A percentile compares a stretch with the other conserved stretches of the same genome.
These are phyloP conservation scores for Bipolaris bicolor DNA, from an alignment of 2,329 filamentous ascomycete genomes.

Conservation along the genomic window DNA sequence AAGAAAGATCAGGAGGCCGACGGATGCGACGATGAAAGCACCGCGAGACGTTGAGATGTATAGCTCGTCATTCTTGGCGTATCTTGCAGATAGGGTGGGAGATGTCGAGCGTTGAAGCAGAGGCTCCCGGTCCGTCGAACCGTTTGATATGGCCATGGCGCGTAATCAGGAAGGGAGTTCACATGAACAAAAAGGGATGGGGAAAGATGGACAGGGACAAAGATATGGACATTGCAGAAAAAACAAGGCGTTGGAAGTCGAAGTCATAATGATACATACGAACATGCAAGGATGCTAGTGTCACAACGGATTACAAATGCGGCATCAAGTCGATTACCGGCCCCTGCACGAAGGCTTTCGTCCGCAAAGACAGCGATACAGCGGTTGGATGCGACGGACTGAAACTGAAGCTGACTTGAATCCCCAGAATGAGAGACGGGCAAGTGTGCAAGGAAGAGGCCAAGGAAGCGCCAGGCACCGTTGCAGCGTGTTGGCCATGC, in stretches of 20 bases:
- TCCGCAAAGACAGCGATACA: conserved; percentile 9
- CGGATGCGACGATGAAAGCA: conserved; percentile 57
- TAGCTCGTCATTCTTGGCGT: conserved; percentile 26
- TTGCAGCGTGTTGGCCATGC: conserved; percentile 12
- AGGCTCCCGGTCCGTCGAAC: conserved; percentile 33
- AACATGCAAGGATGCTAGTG: conserved; percentile 16
- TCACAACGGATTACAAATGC: conserved; percentile 30
- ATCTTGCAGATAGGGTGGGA: conserved; percentile 25
- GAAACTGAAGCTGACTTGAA: not conserved
- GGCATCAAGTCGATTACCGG: conserved; percentile 13
- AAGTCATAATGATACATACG: conserved; percentile 22
- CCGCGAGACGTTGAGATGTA: conserved; percentile 38
- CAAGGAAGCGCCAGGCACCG: not conserved
- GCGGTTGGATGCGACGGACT: not conserved
- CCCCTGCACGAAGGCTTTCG: conserved; percentile 18
- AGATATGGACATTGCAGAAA: conserved; percentile 1
- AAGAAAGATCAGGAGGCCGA: conserved; percentile 65
- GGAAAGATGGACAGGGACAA: not conserved
- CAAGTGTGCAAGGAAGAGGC: not conserved
- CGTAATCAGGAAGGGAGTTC: not conserved
- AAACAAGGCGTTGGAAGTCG: conserved; percentile 3
- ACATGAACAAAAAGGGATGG: not conserved
- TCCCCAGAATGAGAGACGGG: not conserved
- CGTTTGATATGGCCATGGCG: conserved; percentile 22
- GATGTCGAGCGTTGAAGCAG: conserved; percentile 34